phyloP scores from a whole-genome alignment of 2,329 filamentous ascomycete genomes.

The Pseudogymnoascus sp. region DNA sequence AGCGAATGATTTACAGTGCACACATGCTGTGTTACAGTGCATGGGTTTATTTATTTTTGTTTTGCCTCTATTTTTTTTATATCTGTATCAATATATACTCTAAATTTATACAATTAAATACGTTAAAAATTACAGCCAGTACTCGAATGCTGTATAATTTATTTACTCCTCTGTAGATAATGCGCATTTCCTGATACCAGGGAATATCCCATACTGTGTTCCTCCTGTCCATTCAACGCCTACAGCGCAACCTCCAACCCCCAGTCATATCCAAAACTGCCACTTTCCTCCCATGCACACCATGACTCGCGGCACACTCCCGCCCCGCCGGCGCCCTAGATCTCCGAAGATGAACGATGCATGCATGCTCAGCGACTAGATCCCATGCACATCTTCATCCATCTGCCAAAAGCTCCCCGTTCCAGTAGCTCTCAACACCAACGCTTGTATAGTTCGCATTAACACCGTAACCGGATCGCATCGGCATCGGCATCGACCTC shows the following conservation, averaged over 20 bases:
- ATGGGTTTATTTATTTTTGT: background rate
- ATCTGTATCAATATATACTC: background rate
- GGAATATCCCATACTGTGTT: background rate
- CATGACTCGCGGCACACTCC: background rate
- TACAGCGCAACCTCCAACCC: background rate
- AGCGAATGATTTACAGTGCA: background rate
- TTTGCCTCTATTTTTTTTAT: background rate
- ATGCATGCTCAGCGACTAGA: background rate
- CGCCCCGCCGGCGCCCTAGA: background rate
- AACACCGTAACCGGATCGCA: background rate
- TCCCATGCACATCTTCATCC: background rate
- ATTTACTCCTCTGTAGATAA: background rate
- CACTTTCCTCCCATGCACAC: background rate
- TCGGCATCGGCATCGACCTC: background rate
- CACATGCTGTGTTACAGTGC: background rate
- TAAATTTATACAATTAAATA: background rate
- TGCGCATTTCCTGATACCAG: background rate
- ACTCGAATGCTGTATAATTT: background rate
- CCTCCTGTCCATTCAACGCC: background rate
- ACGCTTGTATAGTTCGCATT: slow-evolving; percentile 1
- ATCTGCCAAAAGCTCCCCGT: background rate
- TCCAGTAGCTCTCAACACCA: background rate
- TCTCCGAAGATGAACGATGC: background rate
- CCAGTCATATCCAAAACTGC: background rate
- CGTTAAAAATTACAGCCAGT: background rate